Evolutionary conservation across 768 basidiomycete genomes (phyloP).

Genomic region (Phylloporus sp.): DNA sequence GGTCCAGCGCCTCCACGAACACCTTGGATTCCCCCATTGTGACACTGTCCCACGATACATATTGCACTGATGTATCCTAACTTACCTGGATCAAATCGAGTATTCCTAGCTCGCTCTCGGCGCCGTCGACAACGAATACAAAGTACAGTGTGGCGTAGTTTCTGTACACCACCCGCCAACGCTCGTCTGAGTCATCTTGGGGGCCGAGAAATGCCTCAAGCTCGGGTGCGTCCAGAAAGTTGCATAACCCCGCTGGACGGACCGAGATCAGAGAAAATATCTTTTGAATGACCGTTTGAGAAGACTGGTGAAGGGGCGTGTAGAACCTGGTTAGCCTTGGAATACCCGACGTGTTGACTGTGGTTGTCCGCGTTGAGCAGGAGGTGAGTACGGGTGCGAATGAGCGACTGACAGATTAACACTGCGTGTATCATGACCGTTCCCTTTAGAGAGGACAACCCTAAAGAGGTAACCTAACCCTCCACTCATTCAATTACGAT

Average conservation of each 20-base stretch:
- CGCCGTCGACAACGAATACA: constrained; percentile 93
- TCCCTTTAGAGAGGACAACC: neutral
- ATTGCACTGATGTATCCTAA: neutral
- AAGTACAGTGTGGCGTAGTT: constrained; percentile 97
- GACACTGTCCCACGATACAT: neutral
- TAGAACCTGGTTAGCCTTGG: constrained; percentile 87
- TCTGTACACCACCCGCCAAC: constrained; percentile 87
- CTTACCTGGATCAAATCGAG: constrained; percentile 93
- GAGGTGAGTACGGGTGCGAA: constrained; percentile 15
- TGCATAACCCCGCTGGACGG: constrained; percentile 82
- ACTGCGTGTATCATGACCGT: constrained; percentile 76
- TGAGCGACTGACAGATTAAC: constrained; percentile 62
- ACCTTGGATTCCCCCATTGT: constrained; percentile 44
- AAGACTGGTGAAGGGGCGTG: constrained; percentile 59
- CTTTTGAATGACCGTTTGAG: constrained; percentile 73
- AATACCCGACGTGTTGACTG: constrained; percentile 92
- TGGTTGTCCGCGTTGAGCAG: constrained; percentile 18
- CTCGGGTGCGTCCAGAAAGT: constrained; percentile 93
- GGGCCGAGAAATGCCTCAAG: constrained; percentile 68
- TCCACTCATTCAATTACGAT: constrained; percentile 26
- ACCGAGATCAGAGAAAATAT: constrained; percentile 87
- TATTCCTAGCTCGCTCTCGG: constrained; percentile 95
- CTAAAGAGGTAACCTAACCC: no score
- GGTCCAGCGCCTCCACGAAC: constrained; percentile 93
- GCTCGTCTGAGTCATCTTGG: constrained; percentile 49